Evolutionary conservation across 371 early-diverging fungal genomes (phyloP).

Genomic region (Lichtheimia ramosa): DNA sequence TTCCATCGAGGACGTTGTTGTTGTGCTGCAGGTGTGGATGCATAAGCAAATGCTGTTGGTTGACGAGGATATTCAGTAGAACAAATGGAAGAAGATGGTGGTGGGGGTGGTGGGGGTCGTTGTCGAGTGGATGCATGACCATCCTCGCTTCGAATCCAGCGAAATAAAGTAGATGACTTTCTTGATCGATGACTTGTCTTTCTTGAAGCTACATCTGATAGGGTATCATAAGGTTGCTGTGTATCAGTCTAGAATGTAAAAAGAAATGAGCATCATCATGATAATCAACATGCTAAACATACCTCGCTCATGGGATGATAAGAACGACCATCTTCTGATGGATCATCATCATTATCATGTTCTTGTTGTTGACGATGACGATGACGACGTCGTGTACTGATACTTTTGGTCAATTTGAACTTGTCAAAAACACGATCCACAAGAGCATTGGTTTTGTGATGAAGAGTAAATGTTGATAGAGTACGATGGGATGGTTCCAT

Average conservation of each 20-base stretch:
- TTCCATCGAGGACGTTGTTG: not conserved
- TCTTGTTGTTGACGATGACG: not conserved
- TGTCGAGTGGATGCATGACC: not conserved
- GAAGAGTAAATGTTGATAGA: constrained; percentile 5
- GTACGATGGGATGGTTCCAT: not conserved
- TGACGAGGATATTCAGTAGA: not conserved
- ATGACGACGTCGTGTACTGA: not conserved
- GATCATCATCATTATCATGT: not conserved
- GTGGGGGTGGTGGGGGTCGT: not conserved
- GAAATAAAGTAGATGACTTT: not conserved
- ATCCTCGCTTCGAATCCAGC: constrained; percentile 9
- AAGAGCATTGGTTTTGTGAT: constrained; percentile 12
- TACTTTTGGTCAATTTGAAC: constrained; percentile 8
- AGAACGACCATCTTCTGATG: not conserved
- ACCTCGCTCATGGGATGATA: constrained; percentile 7
- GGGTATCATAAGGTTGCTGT: not conserved
- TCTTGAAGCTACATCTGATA: not conserved
- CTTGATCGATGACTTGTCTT: not conserved
- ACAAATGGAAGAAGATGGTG: not conserved
- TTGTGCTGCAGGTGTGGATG: constrained; percentile 16
- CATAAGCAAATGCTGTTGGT: constrained; percentile 18
- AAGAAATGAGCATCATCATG: not conserved
- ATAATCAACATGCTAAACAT: not conserved
- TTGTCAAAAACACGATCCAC: constrained; percentile 14
- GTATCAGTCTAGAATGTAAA: not conserved